Base-by-base conservation (phyloP, 192 early-diverging fungal genomes). In the Diversispora epigaea region DNA sequence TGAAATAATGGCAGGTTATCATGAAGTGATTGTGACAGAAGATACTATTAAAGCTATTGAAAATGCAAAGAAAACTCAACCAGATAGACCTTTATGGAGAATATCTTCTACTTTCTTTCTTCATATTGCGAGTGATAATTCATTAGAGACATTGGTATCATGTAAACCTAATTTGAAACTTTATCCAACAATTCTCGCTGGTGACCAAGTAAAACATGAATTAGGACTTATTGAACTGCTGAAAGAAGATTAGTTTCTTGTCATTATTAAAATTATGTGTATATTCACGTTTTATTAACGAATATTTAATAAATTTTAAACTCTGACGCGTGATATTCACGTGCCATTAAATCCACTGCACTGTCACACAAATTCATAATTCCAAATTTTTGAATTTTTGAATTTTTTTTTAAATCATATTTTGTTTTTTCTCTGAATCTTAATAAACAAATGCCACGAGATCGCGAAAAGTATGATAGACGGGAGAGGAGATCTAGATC, bases 61-160 rank as follows among this genome's bases (percentile, higher is more conserved):
- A 64, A 64, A 52, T 32, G 62, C 61, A 2, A 75, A 62, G 41
- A 65, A 10, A 11, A 64, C 60, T 0, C 43, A 47, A 41, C 32
- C 73, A 57, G 74, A 80, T 55, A 80, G 89, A 15, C 90, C 90
- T 9, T 71, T 89, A 40, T 92, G 91, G 91, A 76, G 91, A 40
- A 88, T 92, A 50, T 91, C 89, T 21, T 91, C 89, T 9, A 92
- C 91, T 19, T 79, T 92, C 67, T 92, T 92, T 77, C 86, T 85
- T 77, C 89, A 92, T 76, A 86, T 90, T 74, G 86, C 88, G 14
- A 89, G 88, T 39, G 91, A 92, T 75, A 83, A 86, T 46, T 63
- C 85, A 1, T 76, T 92, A 64, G 61, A 80, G 60, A 89, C 91
- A 1, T 74, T 90, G 8, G 80, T 79, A 39, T 83, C 85, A 68